Conservation (phyloP, 1,139 yeast species). For the Zygotorulaspora mrakii region DNA sequence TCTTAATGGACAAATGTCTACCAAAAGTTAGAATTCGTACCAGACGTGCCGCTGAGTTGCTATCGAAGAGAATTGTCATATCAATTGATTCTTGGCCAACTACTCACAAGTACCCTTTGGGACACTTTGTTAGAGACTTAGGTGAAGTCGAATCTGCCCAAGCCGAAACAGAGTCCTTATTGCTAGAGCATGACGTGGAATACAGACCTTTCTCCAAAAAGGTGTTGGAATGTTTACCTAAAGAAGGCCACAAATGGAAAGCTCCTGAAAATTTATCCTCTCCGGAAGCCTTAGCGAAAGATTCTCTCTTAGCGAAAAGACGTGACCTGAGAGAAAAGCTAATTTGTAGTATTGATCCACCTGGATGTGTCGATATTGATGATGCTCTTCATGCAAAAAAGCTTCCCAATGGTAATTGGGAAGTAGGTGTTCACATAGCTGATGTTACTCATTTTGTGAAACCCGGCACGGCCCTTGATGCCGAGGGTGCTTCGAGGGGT, state of each 20-base stretch:
- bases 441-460: slow-evolving; percentile 97
- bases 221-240: slow-evolving; percentile 87
- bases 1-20: slow-evolving; percentile 81
- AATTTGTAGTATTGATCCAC: slow-evolving; percentile 97
- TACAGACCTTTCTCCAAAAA: slow-evolving; percentile 92
- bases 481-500: slow-evolving; percentile 95
- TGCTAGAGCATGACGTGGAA: slow-evolving; percentile 93
- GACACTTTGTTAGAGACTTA: slow-evolving; percentile 85
- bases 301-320: slow-evolving; percentile 61
- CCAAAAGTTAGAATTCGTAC: slow-evolving; percentile 88
- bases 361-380: slow-evolving; percentile 97
- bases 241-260: slow-evolving; percentile 89
- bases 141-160: slow-evolving; percentile 90
- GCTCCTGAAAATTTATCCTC: slow-evolving; percentile 65
- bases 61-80: slow-evolving; percentile 85
- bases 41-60: slow-evolving; percentile 73
- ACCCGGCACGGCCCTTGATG: slow-evolving; percentile 86
- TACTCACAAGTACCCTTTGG: slow-evolving; percentile 81
- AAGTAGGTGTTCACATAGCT: slow-evolving; percentile 98
- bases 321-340: slow-evolving; percentile 81
- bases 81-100: slow-evolving; percentile 92
- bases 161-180: slow-evolving; percentile 94
- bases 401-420: slow-evolving; percentile 89
- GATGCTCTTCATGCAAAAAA: slow-evolving; percentile 89
- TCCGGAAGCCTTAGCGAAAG: slow-evolving; percentile 45